phyloP scores from a whole-genome alignment of 1,284 basidiomycete species.

The Ganoderma boninense region DNA sequence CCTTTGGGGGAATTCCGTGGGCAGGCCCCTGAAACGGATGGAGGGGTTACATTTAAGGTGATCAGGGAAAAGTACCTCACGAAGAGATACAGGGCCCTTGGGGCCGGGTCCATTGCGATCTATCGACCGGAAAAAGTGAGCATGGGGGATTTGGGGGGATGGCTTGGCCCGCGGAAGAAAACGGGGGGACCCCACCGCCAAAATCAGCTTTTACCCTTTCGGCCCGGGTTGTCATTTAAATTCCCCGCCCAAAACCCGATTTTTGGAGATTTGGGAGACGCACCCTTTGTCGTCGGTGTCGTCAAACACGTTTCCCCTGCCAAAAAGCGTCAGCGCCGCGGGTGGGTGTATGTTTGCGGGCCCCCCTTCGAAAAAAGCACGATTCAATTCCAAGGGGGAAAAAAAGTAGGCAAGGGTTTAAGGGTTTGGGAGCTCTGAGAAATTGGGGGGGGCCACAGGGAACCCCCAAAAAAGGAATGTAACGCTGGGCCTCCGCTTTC shows the following conservation, averaged over 20 bases:
- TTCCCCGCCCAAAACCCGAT: slow-evolving; percentile 7
- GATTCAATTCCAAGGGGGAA: no score
- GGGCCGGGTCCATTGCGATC: slow-evolving; percentile 38
- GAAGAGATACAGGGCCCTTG: slow-evolving; percentile 39
- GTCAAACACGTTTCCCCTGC: slow-evolving; percentile 52
- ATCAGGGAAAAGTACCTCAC: slow-evolving; percentile 39
- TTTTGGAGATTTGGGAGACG: slow-evolving; percentile 7
- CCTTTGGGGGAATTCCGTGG: background rate
- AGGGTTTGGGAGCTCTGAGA: background rate
- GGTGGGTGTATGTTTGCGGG: slow-evolving; percentile 43
- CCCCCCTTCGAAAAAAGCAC: no score
- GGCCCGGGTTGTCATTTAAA: slow-evolving; percentile 5
- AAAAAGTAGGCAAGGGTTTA: slow-evolving; percentile 8
- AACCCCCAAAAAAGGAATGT: background rate
- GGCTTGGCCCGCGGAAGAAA: background rate
- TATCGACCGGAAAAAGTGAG: slow-evolving; percentile 11
- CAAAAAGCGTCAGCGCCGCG: slow-evolving; percentile 50
- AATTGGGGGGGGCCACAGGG: background rate
- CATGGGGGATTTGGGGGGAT: background rate
- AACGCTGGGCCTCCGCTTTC: slow-evolving; percentile 27
- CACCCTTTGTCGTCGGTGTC: slow-evolving; percentile 50
- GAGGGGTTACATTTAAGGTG: slow-evolving; percentile 36
- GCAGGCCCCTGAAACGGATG: background rate
- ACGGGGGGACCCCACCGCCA: slow-evolving; percentile 34
- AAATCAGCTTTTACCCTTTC: slow-evolving; percentile 28